Evolutionary conservation across 768 basidiomycete genomes (phyloP).

Genomic region (Naematelia aurantialba): DNA sequence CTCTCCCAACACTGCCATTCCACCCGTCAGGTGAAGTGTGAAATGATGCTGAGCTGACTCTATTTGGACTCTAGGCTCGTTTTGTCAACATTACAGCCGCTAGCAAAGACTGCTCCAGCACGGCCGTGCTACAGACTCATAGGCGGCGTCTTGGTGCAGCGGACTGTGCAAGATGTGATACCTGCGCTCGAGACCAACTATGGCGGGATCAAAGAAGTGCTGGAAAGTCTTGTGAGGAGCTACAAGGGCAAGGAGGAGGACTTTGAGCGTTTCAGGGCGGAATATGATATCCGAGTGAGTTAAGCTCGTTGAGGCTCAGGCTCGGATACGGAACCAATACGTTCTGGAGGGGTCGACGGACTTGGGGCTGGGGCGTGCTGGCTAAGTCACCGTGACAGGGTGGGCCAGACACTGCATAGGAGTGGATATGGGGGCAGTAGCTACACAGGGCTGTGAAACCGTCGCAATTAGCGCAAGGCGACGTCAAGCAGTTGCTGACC

Average conservation of each 20-base stretch:
- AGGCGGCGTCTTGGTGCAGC: slow-evolving; percentile 90
- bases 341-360: too few species aligned
- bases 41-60: slow-evolving; percentile 1
- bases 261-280: slow-evolving; percentile 44
- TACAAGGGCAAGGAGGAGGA: slow-evolving; percentile 61
- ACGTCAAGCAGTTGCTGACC: background rate
- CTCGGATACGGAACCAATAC: too few species aligned
- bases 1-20: background rate
- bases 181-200: slow-evolving; percentile 76
- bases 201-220: slow-evolving; percentile 68
- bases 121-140: slow-evolving; percentile 95
- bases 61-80: slow-evolving; percentile 63
- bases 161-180: slow-evolving; percentile 90
- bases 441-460: too few species aligned
- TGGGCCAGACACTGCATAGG: too few species aligned
- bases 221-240: slow-evolving; percentile 72
- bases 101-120: slow-evolving; percentile 73
- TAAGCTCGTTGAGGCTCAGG: too few species aligned
- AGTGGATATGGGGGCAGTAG: too few species aligned
- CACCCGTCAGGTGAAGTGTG: background rate
- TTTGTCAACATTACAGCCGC: slow-evolving; percentile 77
- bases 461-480: too few species aligned
- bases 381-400: too few species aligned
- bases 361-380: too few species aligned
- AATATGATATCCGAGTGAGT: slow-evolving; percentile 58